Conservation (phyloP, 2,329 filamentous ascomycete species). For the Aureobasidium sp. region DNA sequence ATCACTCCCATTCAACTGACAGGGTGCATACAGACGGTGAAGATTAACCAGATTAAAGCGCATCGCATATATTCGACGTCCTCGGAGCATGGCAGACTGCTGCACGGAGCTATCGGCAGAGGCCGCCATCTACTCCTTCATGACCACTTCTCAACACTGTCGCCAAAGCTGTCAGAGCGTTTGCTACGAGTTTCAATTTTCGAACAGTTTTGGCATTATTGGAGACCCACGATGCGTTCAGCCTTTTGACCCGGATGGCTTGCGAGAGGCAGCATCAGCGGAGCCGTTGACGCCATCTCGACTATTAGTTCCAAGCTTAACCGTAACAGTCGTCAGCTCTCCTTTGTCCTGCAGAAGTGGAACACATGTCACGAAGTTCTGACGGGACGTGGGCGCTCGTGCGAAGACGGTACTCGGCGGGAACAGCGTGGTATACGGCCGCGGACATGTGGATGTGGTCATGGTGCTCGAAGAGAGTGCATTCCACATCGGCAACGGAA, state of each 20-base stretch:
- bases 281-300: conserved; percentile 8
- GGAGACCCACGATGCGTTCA: not conserved
- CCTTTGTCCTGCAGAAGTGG: conserved; percentile 7
- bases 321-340: not conserved
- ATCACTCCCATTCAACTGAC: not conserved
- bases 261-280: not conserved
- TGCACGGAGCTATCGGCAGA: not conserved
- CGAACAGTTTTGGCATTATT: not conserved
- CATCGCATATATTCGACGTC: not conserved
- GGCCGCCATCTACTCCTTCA: not conserved
- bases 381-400: not conserved
- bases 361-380: not conserved
- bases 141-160: not conserved
- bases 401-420: not conserved
- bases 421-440: conserved; percentile 17
- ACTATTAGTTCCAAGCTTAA: conserved; percentile 12
- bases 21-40: not conserved
- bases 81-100: not conserved
- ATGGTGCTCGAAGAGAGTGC: conserved; percentile 17
- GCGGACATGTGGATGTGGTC: not conserved
- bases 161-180: not conserved
- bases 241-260: conserved; percentile 7
- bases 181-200: conserved; percentile 2
- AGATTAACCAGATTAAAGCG: not conserved
- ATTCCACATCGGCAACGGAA: conserved; percentile 1